Evolutionary conservation across 108 stramenopile genomes (phyloP).

Genomic region (Skeletonema menzelii): DNA sequence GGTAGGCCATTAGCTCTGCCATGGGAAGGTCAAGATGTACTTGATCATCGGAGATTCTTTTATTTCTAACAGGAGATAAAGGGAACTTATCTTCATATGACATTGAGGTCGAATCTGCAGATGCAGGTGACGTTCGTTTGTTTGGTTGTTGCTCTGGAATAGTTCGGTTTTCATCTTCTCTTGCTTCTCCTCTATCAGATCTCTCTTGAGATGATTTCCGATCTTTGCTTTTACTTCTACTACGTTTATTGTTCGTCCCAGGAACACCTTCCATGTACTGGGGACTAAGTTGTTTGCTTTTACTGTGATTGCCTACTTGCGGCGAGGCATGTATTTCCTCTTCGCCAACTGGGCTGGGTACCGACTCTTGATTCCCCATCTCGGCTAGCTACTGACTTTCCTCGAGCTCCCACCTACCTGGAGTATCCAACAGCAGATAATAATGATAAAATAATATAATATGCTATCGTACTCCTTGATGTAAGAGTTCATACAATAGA

Average conservation of each 20-base stretch:
- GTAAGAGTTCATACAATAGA: no score
- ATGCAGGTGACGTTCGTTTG: not conserved
- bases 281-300: not conserved
- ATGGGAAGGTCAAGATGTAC: constrained; percentile 72
- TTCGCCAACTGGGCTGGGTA: not conserved
- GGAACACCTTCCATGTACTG: not conserved
- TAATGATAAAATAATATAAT: not conserved
- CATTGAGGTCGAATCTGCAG: not conserved
- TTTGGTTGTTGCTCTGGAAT: not conserved
- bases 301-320: not conserved
- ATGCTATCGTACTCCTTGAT: no score
- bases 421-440: not conserved
- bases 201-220: not conserved
- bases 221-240: not conserved
- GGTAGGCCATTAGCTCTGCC: constrained; percentile 88
- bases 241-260: not conserved
- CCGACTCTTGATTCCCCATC: not conserved
- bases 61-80: not conserved
- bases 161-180: not conserved
- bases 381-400: not conserved
- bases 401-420: not conserved
- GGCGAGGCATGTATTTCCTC: not conserved
- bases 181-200: not conserved
- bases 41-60: constrained; percentile 52
- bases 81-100: not conserved